These are phyloP conservation scores for Monilinia fructicola DNA, from an alignment of 2,329 filamentous ascomycete species.

Conservation along the genomic window DNA sequence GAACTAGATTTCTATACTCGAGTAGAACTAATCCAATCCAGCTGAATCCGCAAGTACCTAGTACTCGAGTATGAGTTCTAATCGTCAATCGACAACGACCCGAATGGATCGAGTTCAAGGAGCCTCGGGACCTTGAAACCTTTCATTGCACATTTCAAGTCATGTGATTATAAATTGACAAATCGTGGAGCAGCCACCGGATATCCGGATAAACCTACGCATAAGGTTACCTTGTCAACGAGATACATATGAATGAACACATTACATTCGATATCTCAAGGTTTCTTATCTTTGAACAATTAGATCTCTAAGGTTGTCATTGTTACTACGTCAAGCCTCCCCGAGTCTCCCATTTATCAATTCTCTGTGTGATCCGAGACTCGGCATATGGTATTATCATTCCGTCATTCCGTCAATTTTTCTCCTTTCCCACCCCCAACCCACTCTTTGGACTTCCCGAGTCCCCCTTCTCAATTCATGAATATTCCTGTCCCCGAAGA, in stretches of 20 bases:
- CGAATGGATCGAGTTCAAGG: too few relatives aligned
- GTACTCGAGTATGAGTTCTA: too few relatives aligned
- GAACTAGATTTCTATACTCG: too few relatives aligned
- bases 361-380: background rate
- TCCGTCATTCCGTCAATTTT: background rate
- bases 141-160: background rate
- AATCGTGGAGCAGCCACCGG: background rate
- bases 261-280: background rate
- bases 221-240: too few relatives aligned
- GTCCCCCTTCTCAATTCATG: background rate
- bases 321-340: background rate
- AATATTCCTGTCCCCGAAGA: background rate
- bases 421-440: background rate
- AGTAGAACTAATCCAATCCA: too few relatives aligned
- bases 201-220: too few relatives aligned
- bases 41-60: too few relatives aligned
- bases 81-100: too few relatives aligned
- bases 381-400: background rate
- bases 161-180: background rate
- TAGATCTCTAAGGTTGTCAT: too few relatives aligned
- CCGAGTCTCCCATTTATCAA: background rate
- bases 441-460: conserved; percentile 1
- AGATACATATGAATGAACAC: background rate
- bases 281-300: background rate
- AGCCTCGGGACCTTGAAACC: too few relatives aligned